phyloP scores from a whole-genome alignment of 1,284 basidiomycete genomes.

The Sporisorium scitamineum region DNA sequence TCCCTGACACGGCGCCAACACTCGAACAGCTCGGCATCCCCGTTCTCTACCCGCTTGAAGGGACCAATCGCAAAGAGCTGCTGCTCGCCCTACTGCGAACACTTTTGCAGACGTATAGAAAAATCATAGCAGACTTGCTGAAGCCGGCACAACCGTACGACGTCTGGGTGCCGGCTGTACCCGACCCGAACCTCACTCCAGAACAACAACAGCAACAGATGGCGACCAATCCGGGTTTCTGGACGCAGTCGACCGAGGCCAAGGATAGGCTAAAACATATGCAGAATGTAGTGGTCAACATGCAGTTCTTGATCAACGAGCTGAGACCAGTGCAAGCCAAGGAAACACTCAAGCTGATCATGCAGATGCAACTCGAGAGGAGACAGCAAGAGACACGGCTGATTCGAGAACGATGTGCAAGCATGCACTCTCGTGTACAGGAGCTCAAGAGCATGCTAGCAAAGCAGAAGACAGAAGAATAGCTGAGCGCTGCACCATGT shows the following conservation, averaged over 20 bases:
- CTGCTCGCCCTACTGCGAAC: slow-evolving; percentile 65
- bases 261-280: slow-evolving; percentile 62
- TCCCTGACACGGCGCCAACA: slow-evolving; percentile 58
- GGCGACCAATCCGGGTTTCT: slow-evolving; percentile 41
- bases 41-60: slow-evolving; percentile 48
- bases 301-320: slow-evolving; percentile 66
- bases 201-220: slow-evolving; percentile 42
- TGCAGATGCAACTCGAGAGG: slow-evolving; percentile 58
- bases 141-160: slow-evolving; percentile 62
- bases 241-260: slow-evolving; percentile 52
- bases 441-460: slow-evolving; percentile 36
- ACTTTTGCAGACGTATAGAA: slow-evolving; percentile 63
- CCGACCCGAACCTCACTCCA: slow-evolving; percentile 30
- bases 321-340: slow-evolving; percentile 62
- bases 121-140: slow-evolving; percentile 55
- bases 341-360: slow-evolving; percentile 55
- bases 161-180: slow-evolving; percentile 48
- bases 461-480: not conserved
- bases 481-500: not conserved
- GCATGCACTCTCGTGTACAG: slow-evolving; percentile 32
- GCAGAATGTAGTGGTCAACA: slow-evolving; percentile 65
- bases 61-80: slow-evolving; percentile 40
- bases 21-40: slow-evolving; percentile 60
- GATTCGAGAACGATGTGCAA: slow-evolving; percentile 44
- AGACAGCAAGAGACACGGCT: slow-evolving; percentile 52